phyloP scores from a whole-genome alignment of 345 rosid species.

The Acer campestre region DNA sequence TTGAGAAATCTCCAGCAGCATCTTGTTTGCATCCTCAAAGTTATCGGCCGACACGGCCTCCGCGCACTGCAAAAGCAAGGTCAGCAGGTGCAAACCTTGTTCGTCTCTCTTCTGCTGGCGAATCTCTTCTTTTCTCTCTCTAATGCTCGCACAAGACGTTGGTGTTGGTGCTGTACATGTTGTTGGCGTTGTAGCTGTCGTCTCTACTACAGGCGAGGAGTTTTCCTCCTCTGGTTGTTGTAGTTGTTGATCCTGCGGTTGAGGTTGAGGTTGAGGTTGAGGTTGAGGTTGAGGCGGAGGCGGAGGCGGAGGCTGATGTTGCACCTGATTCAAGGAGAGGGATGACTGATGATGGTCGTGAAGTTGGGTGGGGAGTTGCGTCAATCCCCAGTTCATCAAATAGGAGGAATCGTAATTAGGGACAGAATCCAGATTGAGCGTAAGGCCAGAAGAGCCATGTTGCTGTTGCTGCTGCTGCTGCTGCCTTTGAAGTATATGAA shows the following conservation, averaged over 20 bases:
- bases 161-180: constrained; percentile 10
- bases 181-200: constrained; percentile 23
- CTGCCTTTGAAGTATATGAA: constrained; percentile 29
- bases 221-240: constrained; percentile 41
- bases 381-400: constrained; percentile 32
- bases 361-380: constrained; percentile 27
- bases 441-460: constrained; percentile 31
- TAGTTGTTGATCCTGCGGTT: constrained; percentile 21
- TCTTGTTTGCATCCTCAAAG: constrained; percentile 84
- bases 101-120: constrained; percentile 82
- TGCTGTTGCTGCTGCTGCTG: constrained; percentile 14
- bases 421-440: constrained; percentile 33
- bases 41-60: constrained; percentile 93
- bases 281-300: too few species aligned
- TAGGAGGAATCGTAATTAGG: constrained; percentile 32
- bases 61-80: constrained; percentile 91
- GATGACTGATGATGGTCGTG: constrained; percentile 27
- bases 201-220: constrained; percentile 43
- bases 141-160: constrained; percentile 23
- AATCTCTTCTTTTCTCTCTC: constrained; percentile 75
- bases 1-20: constrained; percentile 89
- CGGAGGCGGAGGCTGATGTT: too few species aligned
- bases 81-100: constrained; percentile 89
- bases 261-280: constrained; percentile 12
- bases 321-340: constrained; percentile 25